These are phyloP conservation scores for Penicillium sp. DNA, from an alignment of 2,329 filamentous ascomycete genomes.

Conservation along the genomic window DNA sequence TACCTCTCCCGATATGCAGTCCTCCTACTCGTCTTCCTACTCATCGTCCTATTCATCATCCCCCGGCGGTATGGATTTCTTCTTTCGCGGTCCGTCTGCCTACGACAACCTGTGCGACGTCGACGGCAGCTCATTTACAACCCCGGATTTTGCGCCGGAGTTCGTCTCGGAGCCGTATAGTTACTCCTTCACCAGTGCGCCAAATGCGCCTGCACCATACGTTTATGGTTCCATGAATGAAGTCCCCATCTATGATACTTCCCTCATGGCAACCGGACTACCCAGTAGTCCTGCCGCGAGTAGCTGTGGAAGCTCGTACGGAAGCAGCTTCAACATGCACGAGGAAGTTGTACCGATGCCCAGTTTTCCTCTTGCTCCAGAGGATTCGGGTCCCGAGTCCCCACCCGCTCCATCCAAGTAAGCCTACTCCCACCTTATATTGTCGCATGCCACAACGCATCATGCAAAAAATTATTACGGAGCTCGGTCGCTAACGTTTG, in stretches of 20 bases:
- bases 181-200: slow-evolving; percentile 23
- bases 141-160: slow-evolving; percentile 14
- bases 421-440: not conserved
- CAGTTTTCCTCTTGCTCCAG: slow-evolving; percentile 11
- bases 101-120: slow-evolving; percentile 21
- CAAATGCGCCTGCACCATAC: slow-evolving; percentile 16
- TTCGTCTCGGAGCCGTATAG: slow-evolving; percentile 11
- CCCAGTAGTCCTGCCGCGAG: slow-evolving; percentile 20
- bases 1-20: slow-evolving; percentile 19
- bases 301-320: slow-evolving; percentile 19
- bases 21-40: slow-evolving; percentile 18
- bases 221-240: slow-evolving; percentile 14
- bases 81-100: slow-evolving; percentile 23
- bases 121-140: slow-evolving; percentile 16
- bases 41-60: slow-evolving; percentile 21
- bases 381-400: slow-evolving; percentile 19
- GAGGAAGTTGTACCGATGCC: slow-evolving; percentile 20
- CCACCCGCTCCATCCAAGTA: slow-evolving; percentile 28
- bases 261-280: slow-evolving; percentile 26
- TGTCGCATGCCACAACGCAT: not conserved
- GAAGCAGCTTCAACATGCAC: slow-evolving; percentile 16
- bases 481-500: not conserved
- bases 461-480: not conserved
- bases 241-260: slow-evolving; percentile 22
- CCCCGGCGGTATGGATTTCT: slow-evolving; percentile 25